Base-by-base conservation (phyloP, 805 yeast genomes). In the Saturnispora zaruensis region DNA sequence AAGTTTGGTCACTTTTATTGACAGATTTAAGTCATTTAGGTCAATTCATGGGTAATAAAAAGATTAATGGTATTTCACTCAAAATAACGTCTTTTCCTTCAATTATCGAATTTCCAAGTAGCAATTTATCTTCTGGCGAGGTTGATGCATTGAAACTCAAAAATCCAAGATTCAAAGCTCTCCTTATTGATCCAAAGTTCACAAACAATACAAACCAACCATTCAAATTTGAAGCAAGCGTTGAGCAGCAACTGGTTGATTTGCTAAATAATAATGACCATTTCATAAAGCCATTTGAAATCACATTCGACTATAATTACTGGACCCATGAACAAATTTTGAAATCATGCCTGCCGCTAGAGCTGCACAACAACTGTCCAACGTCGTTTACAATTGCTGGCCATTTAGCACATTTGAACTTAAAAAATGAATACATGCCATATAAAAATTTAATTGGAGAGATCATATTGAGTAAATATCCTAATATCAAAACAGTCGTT, bases 321-420 rank as follows among this genome's bases (percentile, higher is more conserved):
- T 93, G 98, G 98, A 81, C 80, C 56, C 74, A 90, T 0, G 99
- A 95, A 50, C 96, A 93, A 57, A 84, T 93, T 14, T 70, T 93
- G 36, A 71, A 73, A 42, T 77, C 96, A 0, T 77, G 89, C 3
- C 66, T 93, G 42, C 99, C 99, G 0, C 83, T 77, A 42, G 72
- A 79, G 18, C 65, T 80, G 20, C 66, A 78, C 6, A 82, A 77
- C 40, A 96, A 88, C 50, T 72, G 84, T 7, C 99, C 99, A 0
- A 74, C 93, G 1, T 95, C 98, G 0, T 93, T 86, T 64, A 87
- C 98, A 1, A 79, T 81, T 34, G 95, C 95, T 0, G 99, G 99
- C 0, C 98, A 93, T 67, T 77, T 93, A 51, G 99, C 98, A 0
- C 99, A 93, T 66, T 67, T 95, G 60, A 93, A 93, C 60, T 66